Conservation (phyloP, 768 basidiomycete genomes). For the Termitomyces sp. region DNA sequence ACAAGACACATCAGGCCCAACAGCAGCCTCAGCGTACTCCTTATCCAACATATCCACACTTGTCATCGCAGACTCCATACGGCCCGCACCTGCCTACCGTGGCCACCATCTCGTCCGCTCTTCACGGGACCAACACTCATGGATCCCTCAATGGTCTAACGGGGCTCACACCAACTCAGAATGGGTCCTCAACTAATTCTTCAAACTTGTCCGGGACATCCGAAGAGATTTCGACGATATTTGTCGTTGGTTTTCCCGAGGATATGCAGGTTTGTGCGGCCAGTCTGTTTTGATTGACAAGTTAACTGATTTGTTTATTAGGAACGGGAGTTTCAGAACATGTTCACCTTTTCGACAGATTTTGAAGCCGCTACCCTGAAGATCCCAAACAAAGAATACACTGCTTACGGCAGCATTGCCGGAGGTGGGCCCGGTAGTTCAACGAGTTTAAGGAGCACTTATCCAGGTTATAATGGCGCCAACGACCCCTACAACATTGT, state of each 20-base stretch:
- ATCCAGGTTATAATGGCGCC: slow-evolving; percentile 37
- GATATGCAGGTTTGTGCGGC: slow-evolving; percentile 82
- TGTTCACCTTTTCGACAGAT: slow-evolving; percentile 94
- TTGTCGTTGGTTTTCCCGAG: slow-evolving; percentile 98
- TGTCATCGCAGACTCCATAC: slow-evolving; percentile 73
- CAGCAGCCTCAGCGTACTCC: slow-evolving; percentile 25
- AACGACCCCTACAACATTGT: slow-evolving; percentile 84
- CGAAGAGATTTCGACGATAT: slow-evolving; percentile 95
- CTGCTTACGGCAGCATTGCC: slow-evolving; percentile 53
- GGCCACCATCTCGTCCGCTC: slow-evolving; percentile 17
- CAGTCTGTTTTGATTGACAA: not conserved
- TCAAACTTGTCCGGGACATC: slow-evolving; percentile 29
- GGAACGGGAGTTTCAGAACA: slow-evolving; percentile 99
- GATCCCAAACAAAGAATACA: slow-evolving; percentile 90
- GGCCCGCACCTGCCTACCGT: slow-evolving; percentile 57
- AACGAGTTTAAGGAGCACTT: slow-evolving; percentile 8
- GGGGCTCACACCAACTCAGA: slow-evolving; percentile 21
- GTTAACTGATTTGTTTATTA: slow-evolving; percentile 27
- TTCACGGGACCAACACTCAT: slow-evolving; percentile 14
- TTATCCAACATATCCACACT: slow-evolving; percentile 30
- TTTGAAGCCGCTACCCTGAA: slow-evolving; percentile 98
- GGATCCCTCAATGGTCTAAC: slow-evolving; percentile 13
- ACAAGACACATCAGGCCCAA: slow-evolving; percentile 18
- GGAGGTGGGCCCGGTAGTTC: slow-evolving; percentile 16
- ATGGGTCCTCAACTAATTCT: slow-evolving; percentile 18